Percentiles rank a stretch among this genome's conserved stretches.
phyloP scores from a whole-genome alignment of 306 rosid genomes.

The Erythrophleum fordii region DNA sequence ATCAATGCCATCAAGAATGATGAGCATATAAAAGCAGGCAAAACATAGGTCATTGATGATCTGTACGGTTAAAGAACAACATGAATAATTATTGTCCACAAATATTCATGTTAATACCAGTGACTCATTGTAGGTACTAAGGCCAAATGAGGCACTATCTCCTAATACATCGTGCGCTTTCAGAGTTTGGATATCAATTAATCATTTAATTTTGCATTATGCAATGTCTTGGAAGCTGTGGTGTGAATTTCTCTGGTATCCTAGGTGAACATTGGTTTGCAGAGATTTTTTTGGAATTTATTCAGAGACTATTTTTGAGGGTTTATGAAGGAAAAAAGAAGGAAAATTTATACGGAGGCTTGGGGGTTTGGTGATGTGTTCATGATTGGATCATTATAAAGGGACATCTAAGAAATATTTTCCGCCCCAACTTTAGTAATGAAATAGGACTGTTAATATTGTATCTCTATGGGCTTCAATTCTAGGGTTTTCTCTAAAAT shows the following conservation, averaged over 20 bases:
- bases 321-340: conserved; percentile 3
- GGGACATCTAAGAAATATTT: conserved; percentile 20
- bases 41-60: conserved; percentile 25
- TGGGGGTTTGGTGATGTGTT: too few species aligned
- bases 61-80: conserved; percentile 13
- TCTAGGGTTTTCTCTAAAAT: background rate
- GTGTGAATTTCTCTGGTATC: background rate
- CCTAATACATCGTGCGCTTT: background rate
- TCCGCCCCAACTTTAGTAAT: conserved; percentile 3
- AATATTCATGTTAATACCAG: background rate
- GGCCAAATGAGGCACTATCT: conserved; percentile 9
- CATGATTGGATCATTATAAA: background rate
- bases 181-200: background rate
- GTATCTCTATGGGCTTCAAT: background rate
- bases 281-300: background rate
- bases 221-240: background rate
- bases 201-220: background rate
- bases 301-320: background rate
- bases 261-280: conserved; percentile 3
- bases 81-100: background rate
- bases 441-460: conserved; percentile 10
- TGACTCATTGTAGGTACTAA: conserved; percentile 22
- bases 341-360: background rate
- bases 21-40: conserved; percentile 13
- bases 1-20: conserved; percentile 17